These are phyloP conservation scores for Sugiyamaella smithiae DNA, from an alignment of 805 yeast genomes.

Conservation along the genomic window DNA sequence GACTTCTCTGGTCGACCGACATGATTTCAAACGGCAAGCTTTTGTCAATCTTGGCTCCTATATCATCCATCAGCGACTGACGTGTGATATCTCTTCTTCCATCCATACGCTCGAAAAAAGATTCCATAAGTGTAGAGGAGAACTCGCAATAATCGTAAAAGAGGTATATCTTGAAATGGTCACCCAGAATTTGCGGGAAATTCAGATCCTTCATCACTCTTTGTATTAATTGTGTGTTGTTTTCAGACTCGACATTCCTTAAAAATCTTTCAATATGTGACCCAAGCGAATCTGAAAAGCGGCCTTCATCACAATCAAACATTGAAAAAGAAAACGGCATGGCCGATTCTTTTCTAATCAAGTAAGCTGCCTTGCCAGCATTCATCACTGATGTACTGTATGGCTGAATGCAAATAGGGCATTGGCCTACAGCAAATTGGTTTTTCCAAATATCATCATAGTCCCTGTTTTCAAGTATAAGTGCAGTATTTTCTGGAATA, in stretches of 20 bases:
- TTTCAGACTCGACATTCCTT: neutral
- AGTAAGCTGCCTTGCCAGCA: constrained; percentile 4
- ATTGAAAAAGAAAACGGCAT: too few species aligned
- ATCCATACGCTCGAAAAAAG: neutral
- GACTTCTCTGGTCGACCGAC: neutral
- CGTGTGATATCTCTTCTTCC: neutral
- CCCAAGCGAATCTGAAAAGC: neutral
- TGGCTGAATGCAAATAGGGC: constrained; percentile 2
- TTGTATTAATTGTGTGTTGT: neutral
- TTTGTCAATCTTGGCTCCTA: neutral
- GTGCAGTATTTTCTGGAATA: too few species aligned
- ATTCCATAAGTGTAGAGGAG: neutral
- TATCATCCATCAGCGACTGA: neutral
- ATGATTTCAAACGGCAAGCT: neutral
- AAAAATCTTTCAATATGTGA: neutral
- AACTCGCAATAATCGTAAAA: neutral
- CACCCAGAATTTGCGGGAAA: neutral
- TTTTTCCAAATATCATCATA: neutral
- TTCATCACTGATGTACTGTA: constrained; percentile 4
- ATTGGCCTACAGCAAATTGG: constrained; percentile 1
- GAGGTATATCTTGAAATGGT: neutral
- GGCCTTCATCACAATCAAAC: too few species aligned
- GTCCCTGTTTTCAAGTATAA: neutral
- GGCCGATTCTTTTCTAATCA: neutral
- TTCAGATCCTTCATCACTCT: neutral